These are phyloP conservation scores for Allium sativum DNA, from an alignment of 106 monocot genomes.

Conservation along the genomic window DNA sequence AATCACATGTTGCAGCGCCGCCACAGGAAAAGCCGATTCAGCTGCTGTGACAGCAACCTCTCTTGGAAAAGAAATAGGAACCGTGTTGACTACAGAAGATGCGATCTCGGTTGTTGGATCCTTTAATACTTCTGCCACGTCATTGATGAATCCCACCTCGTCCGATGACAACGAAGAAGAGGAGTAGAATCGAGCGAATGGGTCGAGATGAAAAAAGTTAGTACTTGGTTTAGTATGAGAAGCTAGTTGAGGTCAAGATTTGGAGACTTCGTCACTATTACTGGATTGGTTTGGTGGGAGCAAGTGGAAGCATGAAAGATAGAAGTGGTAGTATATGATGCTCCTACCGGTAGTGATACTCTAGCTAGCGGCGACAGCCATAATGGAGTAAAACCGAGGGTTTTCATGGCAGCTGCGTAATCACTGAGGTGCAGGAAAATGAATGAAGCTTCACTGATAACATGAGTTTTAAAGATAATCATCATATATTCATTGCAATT, in stretches of 20 bases:
- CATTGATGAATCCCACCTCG: slow-evolving; percentile 43
- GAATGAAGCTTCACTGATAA: too few species aligned
- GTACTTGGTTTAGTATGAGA: background rate
- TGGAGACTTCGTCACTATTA: background rate
- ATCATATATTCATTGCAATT: too few species aligned
- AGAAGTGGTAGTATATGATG: slow-evolving; percentile 30
- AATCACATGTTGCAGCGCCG: slow-evolving; percentile 77
- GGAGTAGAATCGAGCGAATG: slow-evolving; percentile 32
- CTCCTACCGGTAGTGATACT: slow-evolving; percentile 20
- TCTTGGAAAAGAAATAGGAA: slow-evolving; percentile 29
- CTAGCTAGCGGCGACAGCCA: slow-evolving; percentile 27
- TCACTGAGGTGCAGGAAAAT: too few species aligned
- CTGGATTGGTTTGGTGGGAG: slow-evolving; percentile 19
- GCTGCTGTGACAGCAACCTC: slow-evolving; percentile 78
- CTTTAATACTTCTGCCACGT: slow-evolving; percentile 34
- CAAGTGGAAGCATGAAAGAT: slow-evolving; percentile 32
- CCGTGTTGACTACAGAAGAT: slow-evolving; percentile 1
- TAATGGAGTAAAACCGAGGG: too few species aligned
- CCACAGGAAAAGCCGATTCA: slow-evolving; percentile 57
- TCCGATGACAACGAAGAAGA: slow-evolving; percentile 18
- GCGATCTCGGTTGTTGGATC: slow-evolving; percentile 28
- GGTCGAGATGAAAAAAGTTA: slow-evolving; percentile 16
- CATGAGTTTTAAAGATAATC: too few species aligned
- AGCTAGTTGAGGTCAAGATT: slow-evolving; percentile 4
- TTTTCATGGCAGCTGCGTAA: too few species aligned